Base-by-base conservation (phyloP, 768 basidiomycete species). In the Rubroboletus satanas region DNA sequence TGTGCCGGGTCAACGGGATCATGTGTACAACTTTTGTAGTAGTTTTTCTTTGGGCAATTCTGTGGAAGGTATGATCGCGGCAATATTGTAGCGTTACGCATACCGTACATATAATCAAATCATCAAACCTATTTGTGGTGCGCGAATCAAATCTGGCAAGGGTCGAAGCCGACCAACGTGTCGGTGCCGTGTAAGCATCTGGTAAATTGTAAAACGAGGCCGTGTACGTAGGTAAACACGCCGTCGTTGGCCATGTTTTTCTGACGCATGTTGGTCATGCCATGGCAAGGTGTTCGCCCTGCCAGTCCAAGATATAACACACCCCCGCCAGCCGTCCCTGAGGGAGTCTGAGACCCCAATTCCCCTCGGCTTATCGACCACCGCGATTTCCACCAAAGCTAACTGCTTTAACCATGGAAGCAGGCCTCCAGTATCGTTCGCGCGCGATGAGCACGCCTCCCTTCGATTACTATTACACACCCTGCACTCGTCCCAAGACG, bases 251-350 rank as follows among this genome's bases (percentile, higher is more conserved):
- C 58, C 65, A 60, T 62, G 43, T 57, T 52, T 48, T 48, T 35
- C 39, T 56, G 59, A 18, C 62, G 68, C 69, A 56, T 67, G 67
- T 71, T 63, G 33, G 53, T 69, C 69, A 61, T 63, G 66, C 67
- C 65, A 66, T 61, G 57, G 39, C 69, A 63, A 39, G 71, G 67
- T 57, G 65, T 55, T 55, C 39, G 43, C 60, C 61, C 53, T 51
- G 58, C 54, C 59, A 61, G 59, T 58, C 55, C 60, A 52, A 72
- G 71, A 72, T 72, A 71, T 62, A 71, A 71, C 44, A 14, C 36
- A 55, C 50, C 57, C 21, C 51, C 56, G 42, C 37, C 45, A 51
- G 39, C 41, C 54, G 59, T 58, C 60, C 65, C 61, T 60, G 53
- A 61, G 33, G 42, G 26, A 26, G 26, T 60, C 59, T 58, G 50